These are phyloP conservation scores for Immersiella caudata DNA, from an alignment of 495 filamentous ascomycete species.

Conservation along the genomic window DNA sequence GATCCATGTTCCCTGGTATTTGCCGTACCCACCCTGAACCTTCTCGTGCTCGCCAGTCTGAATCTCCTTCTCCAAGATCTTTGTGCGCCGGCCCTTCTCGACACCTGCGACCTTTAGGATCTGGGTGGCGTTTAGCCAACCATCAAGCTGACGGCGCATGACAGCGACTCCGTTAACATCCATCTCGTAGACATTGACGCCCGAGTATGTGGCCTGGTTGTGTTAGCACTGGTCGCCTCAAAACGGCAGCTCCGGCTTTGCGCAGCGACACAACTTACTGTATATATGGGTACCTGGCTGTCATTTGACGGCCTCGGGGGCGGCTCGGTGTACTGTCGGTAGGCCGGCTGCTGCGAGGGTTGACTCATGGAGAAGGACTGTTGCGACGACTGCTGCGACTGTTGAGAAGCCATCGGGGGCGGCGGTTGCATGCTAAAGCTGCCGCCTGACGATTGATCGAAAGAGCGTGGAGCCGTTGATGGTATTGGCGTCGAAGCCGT, in stretches of 20 bases:
- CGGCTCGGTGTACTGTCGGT: constrained; percentile 47
- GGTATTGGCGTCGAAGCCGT: constrained; percentile 26
- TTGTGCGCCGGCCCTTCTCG: constrained; percentile 94
- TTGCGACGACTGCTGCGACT: constrained; percentile 51
- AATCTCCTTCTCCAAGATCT: constrained; percentile 97
- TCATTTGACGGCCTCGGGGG: constrained; percentile 55
- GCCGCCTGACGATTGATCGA: constrained; percentile 28
- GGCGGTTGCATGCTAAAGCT: constrained; percentile 29
- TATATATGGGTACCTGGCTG: constrained; percentile 74
- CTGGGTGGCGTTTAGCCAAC: constrained; percentile 96
- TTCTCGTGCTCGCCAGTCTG: constrained; percentile 95
- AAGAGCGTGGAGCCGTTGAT: constrained; percentile 1
- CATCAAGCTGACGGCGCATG: constrained; percentile 89
- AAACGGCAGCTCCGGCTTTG: background rate
- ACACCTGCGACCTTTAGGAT: constrained; percentile 96
- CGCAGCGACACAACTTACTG: constrained; percentile 52
- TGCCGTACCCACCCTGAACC: constrained; percentile 96
- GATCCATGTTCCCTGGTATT: constrained; percentile 99
- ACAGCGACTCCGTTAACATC: constrained; percentile 88
- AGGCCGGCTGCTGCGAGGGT: constrained; percentile 42
- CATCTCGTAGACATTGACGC: constrained; percentile 96
- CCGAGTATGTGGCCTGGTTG: constrained; percentile 86
- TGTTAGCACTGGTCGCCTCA: constrained; percentile 12
- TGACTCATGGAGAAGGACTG: constrained; percentile 57
- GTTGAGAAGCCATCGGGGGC: constrained; percentile 31